A percentile compares a stretch with the other conserved stretches of the same genome.
Evolutionary conservation across 2,329 filamentous ascomycete genomes (phyloP).

Genomic region (Microdochium trichocladiopsis): DNA sequence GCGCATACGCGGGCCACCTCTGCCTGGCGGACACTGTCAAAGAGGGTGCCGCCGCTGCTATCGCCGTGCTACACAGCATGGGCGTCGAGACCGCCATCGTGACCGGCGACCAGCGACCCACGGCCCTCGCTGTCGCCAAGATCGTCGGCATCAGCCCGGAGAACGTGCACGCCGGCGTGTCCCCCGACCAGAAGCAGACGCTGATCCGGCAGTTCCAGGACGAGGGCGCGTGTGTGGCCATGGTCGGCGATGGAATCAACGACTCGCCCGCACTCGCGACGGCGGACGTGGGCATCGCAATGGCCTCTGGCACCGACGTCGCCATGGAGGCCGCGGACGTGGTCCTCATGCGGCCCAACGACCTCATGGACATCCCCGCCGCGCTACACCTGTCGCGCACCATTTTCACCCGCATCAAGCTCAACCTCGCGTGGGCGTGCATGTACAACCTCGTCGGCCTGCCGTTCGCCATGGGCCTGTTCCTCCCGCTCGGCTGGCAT

Average conservation of each 20-base stretch:
- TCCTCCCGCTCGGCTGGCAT: conserved; percentile 81
- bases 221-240: conserved; percentile 73
- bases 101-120: conserved; percentile 83
- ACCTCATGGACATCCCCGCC: conserved; percentile 88
- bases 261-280: conserved; percentile 93
- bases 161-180: conserved; percentile 79
- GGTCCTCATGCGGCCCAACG: conserved; percentile 87
- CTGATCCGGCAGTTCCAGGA: conserved; percentile 75
- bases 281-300: conserved; percentile 86
- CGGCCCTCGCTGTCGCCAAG: conserved; percentile 75
- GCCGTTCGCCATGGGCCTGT: conserved; percentile 94
- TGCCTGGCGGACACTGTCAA: conserved; percentile 89
- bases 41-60: conserved; percentile 71
- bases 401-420: conserved; percentile 89
- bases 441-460: conserved; percentile 87
- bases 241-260: conserved; percentile 98
- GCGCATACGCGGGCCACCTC: conserved; percentile 71
- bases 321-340: conserved; percentile 96
- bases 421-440: conserved; percentile 90
- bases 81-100: conserved; percentile 85
- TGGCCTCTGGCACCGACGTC: conserved; percentile 88
- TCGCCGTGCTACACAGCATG: conserved; percentile 77
- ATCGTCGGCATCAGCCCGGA: conserved; percentile 72
- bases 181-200: conserved; percentile 82
- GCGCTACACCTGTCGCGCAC: conserved; percentile 72